These are phyloP conservation scores for Boletus rubroflammeus DNA, from an alignment of 768 basidiomycete species.

Conservation along the genomic window DNA sequence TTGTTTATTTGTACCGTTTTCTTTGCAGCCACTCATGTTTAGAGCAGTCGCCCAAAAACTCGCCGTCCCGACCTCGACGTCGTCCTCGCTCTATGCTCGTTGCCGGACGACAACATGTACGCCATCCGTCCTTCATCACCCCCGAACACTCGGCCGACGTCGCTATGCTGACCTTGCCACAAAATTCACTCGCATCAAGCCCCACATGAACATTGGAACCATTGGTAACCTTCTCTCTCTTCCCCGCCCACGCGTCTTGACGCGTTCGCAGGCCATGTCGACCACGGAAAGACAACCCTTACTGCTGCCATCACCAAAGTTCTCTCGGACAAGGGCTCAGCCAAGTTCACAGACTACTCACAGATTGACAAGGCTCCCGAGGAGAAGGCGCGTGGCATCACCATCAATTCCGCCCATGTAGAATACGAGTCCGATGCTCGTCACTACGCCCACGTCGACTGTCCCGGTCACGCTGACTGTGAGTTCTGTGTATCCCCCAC, in stretches of 20 bases:
- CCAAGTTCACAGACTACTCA: constrained; percentile 89
- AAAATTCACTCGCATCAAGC: constrained; percentile 71
- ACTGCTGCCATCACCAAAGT: constrained; percentile 96
- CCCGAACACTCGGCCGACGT: constrained; percentile 32
- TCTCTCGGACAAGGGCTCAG: constrained; percentile 69
- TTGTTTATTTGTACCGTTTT: background rate
- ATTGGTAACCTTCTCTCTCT: constrained; percentile 50
- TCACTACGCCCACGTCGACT: constrained; percentile 98
- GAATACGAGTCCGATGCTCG: constrained; percentile 91
- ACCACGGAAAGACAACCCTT: constrained; percentile 97
- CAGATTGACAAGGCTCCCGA: constrained; percentile 99
- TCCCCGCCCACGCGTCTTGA: constrained; percentile 15
- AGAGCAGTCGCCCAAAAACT: constrained; percentile 4
- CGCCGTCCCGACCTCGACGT: background rate
- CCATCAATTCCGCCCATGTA: constrained; percentile 97
- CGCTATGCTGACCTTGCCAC: constrained; percentile 66
- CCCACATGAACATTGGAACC: constrained; percentile 95
- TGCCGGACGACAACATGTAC: constrained; percentile 13
- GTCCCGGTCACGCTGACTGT: constrained; percentile 96
- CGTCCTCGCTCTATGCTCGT: constrained; percentile 6
- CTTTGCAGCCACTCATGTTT: constrained; percentile 24
- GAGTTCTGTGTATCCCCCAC: constrained; percentile 26
- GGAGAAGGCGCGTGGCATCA: constrained; percentile 99
- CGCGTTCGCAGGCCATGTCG: constrained; percentile 69
- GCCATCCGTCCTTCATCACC: constrained; percentile 1